These are phyloP conservation scores for Claviceps sp. DNA, from an alignment of 2,329 filamentous ascomycete species.

Conservation along the genomic window DNA sequence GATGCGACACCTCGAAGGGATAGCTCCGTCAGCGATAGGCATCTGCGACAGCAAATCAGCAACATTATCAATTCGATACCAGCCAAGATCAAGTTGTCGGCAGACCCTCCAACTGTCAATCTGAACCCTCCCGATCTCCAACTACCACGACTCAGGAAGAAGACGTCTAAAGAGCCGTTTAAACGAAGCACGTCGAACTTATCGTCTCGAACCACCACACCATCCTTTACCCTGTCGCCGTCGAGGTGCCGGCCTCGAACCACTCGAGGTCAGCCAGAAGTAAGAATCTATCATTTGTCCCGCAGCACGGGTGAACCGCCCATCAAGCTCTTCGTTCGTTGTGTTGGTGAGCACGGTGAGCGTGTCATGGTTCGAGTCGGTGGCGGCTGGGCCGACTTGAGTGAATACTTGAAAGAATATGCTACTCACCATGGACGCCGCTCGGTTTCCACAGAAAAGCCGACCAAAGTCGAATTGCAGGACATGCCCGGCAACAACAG, in stretches of 20 bases:
- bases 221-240: slow-evolving; percentile 57
- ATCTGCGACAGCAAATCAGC: slow-evolving; percentile 68
- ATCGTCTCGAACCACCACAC: slow-evolving; percentile 46
- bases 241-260: slow-evolving; percentile 39
- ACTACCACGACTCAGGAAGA: slow-evolving; percentile 32
- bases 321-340: slow-evolving; percentile 87
- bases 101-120: slow-evolving; percentile 35
- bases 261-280: slow-evolving; percentile 50
- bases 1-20: slow-evolving; percentile 15
- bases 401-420: slow-evolving; percentile 89
- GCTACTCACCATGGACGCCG: slow-evolving; percentile 81
- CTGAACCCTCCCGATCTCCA: slow-evolving; percentile 46
- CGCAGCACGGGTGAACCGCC: slow-evolving; percentile 72
- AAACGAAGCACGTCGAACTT: slow-evolving; percentile 36
- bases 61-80: slow-evolving; percentile 67
- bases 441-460: slow-evolving; percentile 27
- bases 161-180: slow-evolving; percentile 27
- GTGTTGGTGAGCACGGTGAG: slow-evolving; percentile 80
- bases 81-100: slow-evolving; percentile 61
- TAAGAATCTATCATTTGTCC: slow-evolving; percentile 85
- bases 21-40: slow-evolving; percentile 41
- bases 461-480: slow-evolving; percentile 45
- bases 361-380: slow-evolving; percentile 96
- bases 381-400: slow-evolving; percentile 94
- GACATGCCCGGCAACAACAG: slow-evolving; percentile 27